phyloP scores from a whole-genome alignment of 768 basidiomycete species.

The Trametes elegans region DNA sequence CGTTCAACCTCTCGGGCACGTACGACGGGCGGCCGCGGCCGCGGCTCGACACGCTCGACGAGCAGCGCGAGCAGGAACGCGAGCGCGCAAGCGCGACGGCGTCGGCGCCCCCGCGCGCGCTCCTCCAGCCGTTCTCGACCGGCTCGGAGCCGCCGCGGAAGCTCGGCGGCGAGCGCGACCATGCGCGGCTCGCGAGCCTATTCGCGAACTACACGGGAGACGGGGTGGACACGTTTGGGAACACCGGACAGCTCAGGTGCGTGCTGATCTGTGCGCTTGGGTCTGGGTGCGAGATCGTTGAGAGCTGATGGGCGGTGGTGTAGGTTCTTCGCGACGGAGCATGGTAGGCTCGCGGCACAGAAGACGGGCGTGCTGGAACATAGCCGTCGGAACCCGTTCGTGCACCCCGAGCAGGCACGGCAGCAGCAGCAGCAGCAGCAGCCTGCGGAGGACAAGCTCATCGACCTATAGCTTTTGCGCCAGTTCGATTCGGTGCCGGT shows the following conservation, averaged over 20 bases:
- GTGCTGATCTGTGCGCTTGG: constrained; percentile 7
- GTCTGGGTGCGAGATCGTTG: not conserved
- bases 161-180: constrained; percentile 29
- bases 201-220: constrained; percentile 83
- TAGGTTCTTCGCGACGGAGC: constrained; percentile 22
- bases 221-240: constrained; percentile 93
- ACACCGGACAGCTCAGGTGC: constrained; percentile 67
- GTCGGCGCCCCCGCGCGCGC: constrained; percentile 26
- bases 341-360: constrained; percentile 23
- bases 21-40: constrained; percentile 12
- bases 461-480: not conserved
- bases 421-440: not conserved
- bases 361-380: constrained; percentile 18
- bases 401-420: not conserved
- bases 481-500: not conserved
- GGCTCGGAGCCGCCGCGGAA: constrained; percentile 7
- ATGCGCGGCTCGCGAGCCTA: constrained; percentile 67
- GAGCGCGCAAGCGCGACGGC: not conserved
- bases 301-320: not conserved
- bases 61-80: not conserved
- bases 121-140: constrained; percentile 20
- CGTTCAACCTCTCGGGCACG: constrained; percentile 21
- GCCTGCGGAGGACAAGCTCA: constrained; percentile 1
- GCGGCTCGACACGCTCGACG: not conserved
- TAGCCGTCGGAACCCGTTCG: constrained; percentile 20